These are phyloP conservation scores for Collybiopsis luxurians DNA, from an alignment of 768 basidiomycete genomes.

Conservation along the genomic window DNA sequence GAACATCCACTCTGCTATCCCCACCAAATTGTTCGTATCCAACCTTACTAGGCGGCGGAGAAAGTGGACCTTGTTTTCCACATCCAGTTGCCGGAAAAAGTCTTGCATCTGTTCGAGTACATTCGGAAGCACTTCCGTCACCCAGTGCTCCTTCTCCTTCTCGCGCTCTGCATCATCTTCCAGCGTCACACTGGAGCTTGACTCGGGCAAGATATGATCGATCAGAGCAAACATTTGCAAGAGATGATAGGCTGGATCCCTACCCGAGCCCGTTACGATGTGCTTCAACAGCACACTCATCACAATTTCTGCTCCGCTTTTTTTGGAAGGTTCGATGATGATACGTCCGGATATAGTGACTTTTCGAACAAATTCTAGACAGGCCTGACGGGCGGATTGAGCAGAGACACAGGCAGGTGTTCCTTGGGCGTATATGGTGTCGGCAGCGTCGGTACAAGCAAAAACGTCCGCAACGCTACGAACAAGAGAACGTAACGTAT, in stretches of 20 bases:
- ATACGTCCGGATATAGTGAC: constrained; percentile 28
- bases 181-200: constrained; percentile 4
- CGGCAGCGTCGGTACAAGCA: constrained; percentile 47
- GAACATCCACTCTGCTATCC: constrained; percentile 69
- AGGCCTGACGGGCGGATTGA: constrained; percentile 43
- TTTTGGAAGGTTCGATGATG: constrained; percentile 28
- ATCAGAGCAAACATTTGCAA: constrained; percentile 55
- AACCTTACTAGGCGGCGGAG: constrained; percentile 53
- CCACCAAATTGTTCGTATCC: constrained; percentile 49
- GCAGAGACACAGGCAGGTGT: constrained; percentile 41
- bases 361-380: constrained; percentile 45
- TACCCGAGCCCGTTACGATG: constrained; percentile 31
- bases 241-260: constrained; percentile 58
- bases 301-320: constrained; percentile 46
- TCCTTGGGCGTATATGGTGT: constrained; percentile 35
- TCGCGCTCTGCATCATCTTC: constrained; percentile 3
- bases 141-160: constrained; percentile 44
- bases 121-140: constrained; percentile 52
- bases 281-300: constrained; percentile 57
- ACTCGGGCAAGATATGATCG: constrained; percentile 52
- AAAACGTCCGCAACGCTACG: constrained; percentile 52
- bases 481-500: constrained; percentile 43
- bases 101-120: constrained; percentile 49
- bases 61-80: constrained; percentile 51
- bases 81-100: constrained; percentile 58